These are phyloP conservation scores for Cydonia oblonga DNA, from an alignment of 331 rosid genomes.

Conservation along the genomic window DNA sequence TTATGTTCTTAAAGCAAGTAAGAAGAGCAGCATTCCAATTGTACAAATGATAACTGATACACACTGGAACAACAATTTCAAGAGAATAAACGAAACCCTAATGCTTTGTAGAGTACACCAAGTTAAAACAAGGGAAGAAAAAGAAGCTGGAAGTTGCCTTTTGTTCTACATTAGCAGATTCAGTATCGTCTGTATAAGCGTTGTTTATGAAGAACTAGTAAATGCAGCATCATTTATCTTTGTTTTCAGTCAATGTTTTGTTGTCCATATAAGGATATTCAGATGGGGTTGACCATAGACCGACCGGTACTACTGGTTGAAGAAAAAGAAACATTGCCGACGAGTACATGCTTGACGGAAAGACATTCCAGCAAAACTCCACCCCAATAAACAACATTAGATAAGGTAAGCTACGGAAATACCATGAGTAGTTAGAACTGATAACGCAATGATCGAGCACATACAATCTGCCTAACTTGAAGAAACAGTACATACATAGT, in stretches of 20 bases:
- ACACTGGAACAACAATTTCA: background rate
- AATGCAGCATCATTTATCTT: conserved; percentile 25
- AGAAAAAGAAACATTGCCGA: conserved; percentile 53
- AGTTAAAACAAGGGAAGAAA: background rate
- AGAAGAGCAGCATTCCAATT: background rate
- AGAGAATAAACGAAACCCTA: background rate
- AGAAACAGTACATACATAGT: too few relatives aligned
- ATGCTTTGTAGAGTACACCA: background rate
- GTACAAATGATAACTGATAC: background rate
- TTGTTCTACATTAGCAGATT: background rate
- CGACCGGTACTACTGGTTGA: conserved; percentile 56
- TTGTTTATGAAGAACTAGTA: background rate
- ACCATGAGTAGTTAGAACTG: conserved; percentile 82
- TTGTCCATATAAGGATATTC: conserved; percentile 49
- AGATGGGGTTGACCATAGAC: conserved; percentile 65
- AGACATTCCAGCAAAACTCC: conserved; percentile 84
- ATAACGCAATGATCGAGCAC: conserved; percentile 89
- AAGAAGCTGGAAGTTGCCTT: background rate
- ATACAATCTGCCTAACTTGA: conserved; percentile 22
- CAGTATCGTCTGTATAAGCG: background rate
- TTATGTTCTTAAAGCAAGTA: background rate
- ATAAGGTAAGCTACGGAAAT: conserved; percentile 75
- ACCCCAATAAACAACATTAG: conserved; percentile 60
- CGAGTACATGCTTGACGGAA: conserved; percentile 59
- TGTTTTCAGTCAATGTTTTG: conserved; percentile 24